phyloP scores from a whole-genome alignment of 768 basidiomycete species.

The Termitomyces titanicus region DNA sequence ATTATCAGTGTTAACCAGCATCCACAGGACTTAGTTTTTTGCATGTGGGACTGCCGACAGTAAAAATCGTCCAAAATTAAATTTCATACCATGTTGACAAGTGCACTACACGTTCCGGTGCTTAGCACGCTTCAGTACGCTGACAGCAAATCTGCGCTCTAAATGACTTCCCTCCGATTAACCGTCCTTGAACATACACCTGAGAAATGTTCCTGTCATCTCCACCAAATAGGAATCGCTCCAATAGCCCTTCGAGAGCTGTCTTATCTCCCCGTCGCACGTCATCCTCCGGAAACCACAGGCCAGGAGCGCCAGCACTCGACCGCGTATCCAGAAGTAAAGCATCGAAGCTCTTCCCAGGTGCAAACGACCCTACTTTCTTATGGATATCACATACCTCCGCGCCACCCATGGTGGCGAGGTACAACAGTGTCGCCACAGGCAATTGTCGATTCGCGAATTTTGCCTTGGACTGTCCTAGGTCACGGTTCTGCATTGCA shows the following conservation, averaged over 20 bases:
- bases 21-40: too few relatives aligned
- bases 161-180: constrained; percentile 66
- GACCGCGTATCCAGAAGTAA: constrained; percentile 60
- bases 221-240: constrained; percentile 83
- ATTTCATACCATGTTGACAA: too few relatives aligned
- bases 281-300: constrained; percentile 49
- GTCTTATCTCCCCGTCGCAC: constrained; percentile 23
- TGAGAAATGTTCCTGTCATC: constrained; percentile 80
- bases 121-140: too few relatives aligned
- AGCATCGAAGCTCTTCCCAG: constrained; percentile 90
- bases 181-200: constrained; percentile 81
- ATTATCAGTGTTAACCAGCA: too few relatives aligned
- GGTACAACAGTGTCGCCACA: constrained; percentile 75
- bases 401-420: constrained; percentile 92
- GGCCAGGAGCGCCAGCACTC: constrained; percentile 49
- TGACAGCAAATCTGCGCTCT: neutral
- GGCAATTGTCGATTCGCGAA: constrained; percentile 65
- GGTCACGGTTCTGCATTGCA: constrained; percentile 36
- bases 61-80: too few relatives aligned
- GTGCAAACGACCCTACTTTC: constrained; percentile 70
- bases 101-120: too few relatives aligned
- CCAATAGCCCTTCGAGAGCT: constrained; percentile 47
- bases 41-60: too few relatives aligned
- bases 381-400: constrained; percentile 69
- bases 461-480: neutral